phyloP scores from a whole-genome alignment of 2,329 filamentous ascomycete genomes.

The Colletotrichum sp. region DNA sequence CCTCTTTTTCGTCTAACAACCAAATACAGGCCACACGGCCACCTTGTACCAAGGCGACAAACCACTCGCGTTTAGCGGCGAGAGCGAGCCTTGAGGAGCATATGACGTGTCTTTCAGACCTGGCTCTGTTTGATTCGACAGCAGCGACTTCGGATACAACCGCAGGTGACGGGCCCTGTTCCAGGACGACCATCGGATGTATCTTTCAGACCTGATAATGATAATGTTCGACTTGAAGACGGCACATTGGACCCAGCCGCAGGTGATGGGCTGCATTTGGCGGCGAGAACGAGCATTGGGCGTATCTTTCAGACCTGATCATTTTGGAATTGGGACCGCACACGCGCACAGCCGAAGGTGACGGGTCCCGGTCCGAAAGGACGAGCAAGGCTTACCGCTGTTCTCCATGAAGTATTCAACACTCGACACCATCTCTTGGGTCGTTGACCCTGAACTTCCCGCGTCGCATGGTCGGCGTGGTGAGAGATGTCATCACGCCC shows the following conservation, averaged over 20 bases:
- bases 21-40: constrained; percentile 81
- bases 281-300: constrained; percentile 45
- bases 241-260: too few relatives aligned
- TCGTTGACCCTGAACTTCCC: not conserved
- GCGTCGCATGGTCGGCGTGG: not conserved
- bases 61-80: constrained; percentile 92
- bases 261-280: too few relatives aligned
- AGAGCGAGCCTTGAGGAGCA: constrained; percentile 82
- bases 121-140: constrained; percentile 84
- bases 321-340: too few relatives aligned
- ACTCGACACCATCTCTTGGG: not conserved
- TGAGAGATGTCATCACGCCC: not conserved
- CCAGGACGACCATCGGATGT: too few relatives aligned
- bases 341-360: too few relatives aligned
- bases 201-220: too few relatives aligned
- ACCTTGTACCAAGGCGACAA: constrained; percentile 94
- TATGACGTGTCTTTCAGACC: constrained; percentile 84
- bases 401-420: constrained; percentile 75
- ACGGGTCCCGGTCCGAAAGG: constrained; percentile 76
- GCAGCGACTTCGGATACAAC: constrained; percentile 92
- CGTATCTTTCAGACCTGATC: too few relatives aligned
- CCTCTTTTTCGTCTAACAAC: not conserved
- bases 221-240: too few relatives aligned
- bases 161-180: constrained; percentile 64
- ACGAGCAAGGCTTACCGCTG: constrained; percentile 89